Evolutionary conservation across 1,284 basidiomycete genomes (phyloP).

Genomic region (Sanghuangporus weigelae): DNA sequence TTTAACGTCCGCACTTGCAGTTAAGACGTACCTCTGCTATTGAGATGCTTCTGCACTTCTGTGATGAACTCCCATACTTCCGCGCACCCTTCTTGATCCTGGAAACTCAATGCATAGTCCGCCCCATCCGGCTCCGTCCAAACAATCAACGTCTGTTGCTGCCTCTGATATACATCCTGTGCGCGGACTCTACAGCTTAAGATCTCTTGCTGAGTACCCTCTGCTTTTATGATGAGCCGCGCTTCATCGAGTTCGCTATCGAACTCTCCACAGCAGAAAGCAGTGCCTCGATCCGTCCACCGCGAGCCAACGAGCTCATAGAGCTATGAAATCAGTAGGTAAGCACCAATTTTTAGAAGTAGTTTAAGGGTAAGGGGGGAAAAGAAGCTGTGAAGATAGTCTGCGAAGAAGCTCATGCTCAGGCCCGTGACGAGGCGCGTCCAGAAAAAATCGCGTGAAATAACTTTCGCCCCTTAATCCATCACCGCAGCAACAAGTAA

Average conservation of each 20-base stretch:
- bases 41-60: constrained; percentile 88
- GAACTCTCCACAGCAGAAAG: constrained; percentile 87
- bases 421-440: not conserved
- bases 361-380: not conserved
- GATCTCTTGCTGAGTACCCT: constrained; percentile 65
- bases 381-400: not conserved
- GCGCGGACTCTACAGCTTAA: constrained; percentile 71
- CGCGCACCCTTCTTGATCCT: constrained; percentile 91
- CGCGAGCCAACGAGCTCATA: constrained; percentile 86
- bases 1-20: constrained; percentile 16
- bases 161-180: constrained; percentile 86
- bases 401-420: not conserved
- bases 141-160: constrained; percentile 97
- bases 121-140: constrained; percentile 96
- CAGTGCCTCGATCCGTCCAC: constrained; percentile 93
- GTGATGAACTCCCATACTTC: constrained; percentile 98
- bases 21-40: constrained; percentile 45
- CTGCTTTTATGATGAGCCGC: constrained; percentile 78
- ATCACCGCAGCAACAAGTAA: not conserved
- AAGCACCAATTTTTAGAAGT: constrained; percentile 12
- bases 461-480: not conserved
- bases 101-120: constrained; percentile 96
- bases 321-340: constrained; percentile 49
- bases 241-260: constrained; percentile 76
- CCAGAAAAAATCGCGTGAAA: not conserved